These are phyloP conservation scores for Rhodotorula sp. DNA, from an alignment of 1,284 basidiomycete species.

Conservation along the genomic window DNA sequence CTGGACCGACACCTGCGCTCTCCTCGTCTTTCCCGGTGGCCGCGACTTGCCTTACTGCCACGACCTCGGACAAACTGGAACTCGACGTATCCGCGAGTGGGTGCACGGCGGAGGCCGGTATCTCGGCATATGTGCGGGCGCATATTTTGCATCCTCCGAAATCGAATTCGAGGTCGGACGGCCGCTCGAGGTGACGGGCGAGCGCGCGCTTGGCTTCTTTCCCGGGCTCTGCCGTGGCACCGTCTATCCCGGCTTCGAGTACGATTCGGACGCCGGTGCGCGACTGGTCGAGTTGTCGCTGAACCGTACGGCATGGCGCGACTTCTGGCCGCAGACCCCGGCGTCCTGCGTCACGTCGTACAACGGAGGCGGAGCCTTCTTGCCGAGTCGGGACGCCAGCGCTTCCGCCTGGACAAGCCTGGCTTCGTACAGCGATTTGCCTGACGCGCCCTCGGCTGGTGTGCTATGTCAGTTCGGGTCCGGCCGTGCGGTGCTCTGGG, in stretches of 20 bases:
- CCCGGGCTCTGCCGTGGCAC: slow-evolving; percentile 59
- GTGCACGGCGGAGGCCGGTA: slow-evolving; percentile 68
- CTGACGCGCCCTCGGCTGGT: slow-evolving; percentile 55
- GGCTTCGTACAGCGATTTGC: slow-evolving; percentile 50
- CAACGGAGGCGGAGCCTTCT: slow-evolving; percentile 59
- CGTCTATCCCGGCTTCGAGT: slow-evolving; percentile 60
- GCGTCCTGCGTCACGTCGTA: slow-evolving; percentile 54
- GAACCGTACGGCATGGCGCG: slow-evolving; percentile 43
- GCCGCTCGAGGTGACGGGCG: slow-evolving; percentile 55
- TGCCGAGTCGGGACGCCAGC: not conserved
- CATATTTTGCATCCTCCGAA: slow-evolving; percentile 56
- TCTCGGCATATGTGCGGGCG: slow-evolving; percentile 65
- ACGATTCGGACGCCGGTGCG: slow-evolving; percentile 55
- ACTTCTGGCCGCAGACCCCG: slow-evolving; percentile 40
- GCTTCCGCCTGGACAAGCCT: slow-evolving; percentile 46
- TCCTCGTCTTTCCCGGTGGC: slow-evolving; percentile 72
- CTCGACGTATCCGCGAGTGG: slow-evolving; percentile 61
- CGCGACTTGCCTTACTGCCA: slow-evolving; percentile 57
- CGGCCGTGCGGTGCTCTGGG: slow-evolving; percentile 64
- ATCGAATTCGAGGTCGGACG: slow-evolving; percentile 56
- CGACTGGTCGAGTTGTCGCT: slow-evolving; percentile 49
- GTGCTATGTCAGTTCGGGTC: slow-evolving; percentile 57
- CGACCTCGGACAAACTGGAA: slow-evolving; percentile 52
- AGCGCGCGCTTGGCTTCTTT: slow-evolving; percentile 60
- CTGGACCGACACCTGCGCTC: slow-evolving; percentile 70